Evolutionary conservation across 202 grass and related monocot species (phyloP), one percentile per base, ranked within the genome.

Genomic region (Zoysia matrella): DNA sequence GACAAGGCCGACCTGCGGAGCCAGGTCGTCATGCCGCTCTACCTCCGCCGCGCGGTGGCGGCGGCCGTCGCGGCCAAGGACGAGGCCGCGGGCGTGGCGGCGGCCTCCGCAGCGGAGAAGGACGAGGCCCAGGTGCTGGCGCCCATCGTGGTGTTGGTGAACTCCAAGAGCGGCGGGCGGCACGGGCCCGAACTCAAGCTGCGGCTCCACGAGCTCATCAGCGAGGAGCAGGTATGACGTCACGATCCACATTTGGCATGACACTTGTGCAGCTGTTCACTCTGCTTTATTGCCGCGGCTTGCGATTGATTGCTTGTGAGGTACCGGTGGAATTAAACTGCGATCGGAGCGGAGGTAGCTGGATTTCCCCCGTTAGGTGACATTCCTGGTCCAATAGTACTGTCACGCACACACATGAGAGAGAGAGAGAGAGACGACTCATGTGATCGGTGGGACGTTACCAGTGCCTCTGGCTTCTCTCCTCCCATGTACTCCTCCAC

Each of bases 111-210:
- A 36, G 65, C 60, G 65, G 77, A 15, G 6, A 47, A 11, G 8
- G 16, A 14, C 13, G 68, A 0, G 61, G 76, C 47, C 67, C 87
- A 65, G 50, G 80, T 73, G 43, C 71, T 93, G 67, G 65, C 93
- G 62, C 96, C 96, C 1, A 16, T 95, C 43, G 92, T 99, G 9
- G 93, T 99, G 78, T 99, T 99, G 73, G 87, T 99, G 4, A 99
- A 95, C 80, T 99, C 96, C 1, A 80, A 71, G 60, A 99, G 96
- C 67, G 93, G 96, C 9, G 96, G 96, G 12, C 85, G 96, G 8
- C 93, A 94, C 73, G 93, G 96, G 54, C 96, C 89, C 30, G 89
- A 88, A 78, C 89, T 99, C 81, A 95, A 92, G 90, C 62, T 90
- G 74, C 83, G 96, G 43, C 80, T 99, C 0, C 87, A 92, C 84